Evolutionary conservation across 2,329 filamentous ascomycete species (phyloP), one percentile per base, ranked within the genome.

Genomic region (Talaromyces sp.): DNA sequence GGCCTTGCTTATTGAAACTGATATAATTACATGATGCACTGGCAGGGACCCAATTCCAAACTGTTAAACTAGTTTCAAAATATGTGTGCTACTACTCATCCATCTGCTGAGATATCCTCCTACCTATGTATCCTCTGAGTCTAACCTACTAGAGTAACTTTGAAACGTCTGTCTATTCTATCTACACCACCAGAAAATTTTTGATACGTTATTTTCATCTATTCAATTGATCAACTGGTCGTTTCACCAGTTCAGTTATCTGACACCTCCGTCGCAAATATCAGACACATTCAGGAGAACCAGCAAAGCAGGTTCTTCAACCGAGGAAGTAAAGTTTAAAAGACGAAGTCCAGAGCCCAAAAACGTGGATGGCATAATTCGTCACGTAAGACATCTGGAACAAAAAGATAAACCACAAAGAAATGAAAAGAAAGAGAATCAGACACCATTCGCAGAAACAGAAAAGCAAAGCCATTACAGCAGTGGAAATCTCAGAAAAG

Each of bases 401-500:
- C 33, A 32, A 37, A 6, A 51, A 52, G 24, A 27, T n/a, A 52
- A 46, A 42, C 19, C 32, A 47, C 30, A 36, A 47, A 47, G 14
- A 44, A 46, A 24, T 17, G 13, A 17, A 16, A 19, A 11, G 7
- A 14, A 22, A 32, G n/a, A 20, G 16, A 27, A 37, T 43, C 29
- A 43, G 36, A 55, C 40, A 52, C 40, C 47, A 30, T 50, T 17
- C 36, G 47, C 33, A 49, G 41, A 43, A 49, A 53, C 41, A 47
- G 48, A 19, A 49, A 44, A 49, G 44, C 46, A 54, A 51, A 52
- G 56, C 53, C 62, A 62, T 56, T 60, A 63, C 54, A 56, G 57
- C 57, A 58, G 44, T 58, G 49, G 49, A 60, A 58, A 60, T 51
- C 33, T 55, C 49, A 39, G 43, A 43, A 41, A 51, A 52, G 47